phyloP scores from a whole-genome alignment of 352 stramenopile species.

The Thalassiosira exigua region DNA sequence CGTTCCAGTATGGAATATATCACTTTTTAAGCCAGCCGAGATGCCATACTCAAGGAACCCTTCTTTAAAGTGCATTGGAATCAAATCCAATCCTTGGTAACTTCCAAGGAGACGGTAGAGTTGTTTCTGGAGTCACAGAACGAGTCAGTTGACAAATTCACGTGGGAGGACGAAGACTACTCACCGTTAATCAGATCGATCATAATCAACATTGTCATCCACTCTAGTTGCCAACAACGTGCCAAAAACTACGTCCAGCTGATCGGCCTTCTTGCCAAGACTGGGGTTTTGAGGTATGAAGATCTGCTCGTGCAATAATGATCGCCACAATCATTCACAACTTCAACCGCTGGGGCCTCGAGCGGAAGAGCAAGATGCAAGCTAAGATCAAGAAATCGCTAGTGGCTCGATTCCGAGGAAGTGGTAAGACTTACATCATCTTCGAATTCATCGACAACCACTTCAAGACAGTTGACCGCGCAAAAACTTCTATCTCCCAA shows the following conservation, averaged over 20 bases:
- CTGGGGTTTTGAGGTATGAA: slow-evolving; percentile 2
- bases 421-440: background rate
- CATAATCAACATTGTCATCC: slow-evolving; percentile 3
- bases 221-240: slow-evolving; percentile 13
- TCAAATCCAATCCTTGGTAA: slow-evolving; percentile 1
- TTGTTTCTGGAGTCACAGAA: background rate
- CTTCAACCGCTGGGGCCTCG: background rate
- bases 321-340: background rate
- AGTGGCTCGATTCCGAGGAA: background rate
- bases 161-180: slow-evolving; percentile 6
- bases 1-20: slow-evolving; percentile 12
- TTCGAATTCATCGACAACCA: background rate
- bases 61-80: background rate
- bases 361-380: background rate
- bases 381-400: background rate
- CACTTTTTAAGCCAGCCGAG: background rate
- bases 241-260: slow-evolving; percentile 25
- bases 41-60: slow-evolving; percentile 1
- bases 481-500: background rate
- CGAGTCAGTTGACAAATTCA: background rate
- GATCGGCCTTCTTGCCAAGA: slow-evolving; percentile 7
- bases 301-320: background rate
- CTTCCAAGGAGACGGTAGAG: background rate
- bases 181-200: background rate
- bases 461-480: background rate